Conservation (phyloP, 257 asterid genomes). For the Apocynum venetum region DNA sequence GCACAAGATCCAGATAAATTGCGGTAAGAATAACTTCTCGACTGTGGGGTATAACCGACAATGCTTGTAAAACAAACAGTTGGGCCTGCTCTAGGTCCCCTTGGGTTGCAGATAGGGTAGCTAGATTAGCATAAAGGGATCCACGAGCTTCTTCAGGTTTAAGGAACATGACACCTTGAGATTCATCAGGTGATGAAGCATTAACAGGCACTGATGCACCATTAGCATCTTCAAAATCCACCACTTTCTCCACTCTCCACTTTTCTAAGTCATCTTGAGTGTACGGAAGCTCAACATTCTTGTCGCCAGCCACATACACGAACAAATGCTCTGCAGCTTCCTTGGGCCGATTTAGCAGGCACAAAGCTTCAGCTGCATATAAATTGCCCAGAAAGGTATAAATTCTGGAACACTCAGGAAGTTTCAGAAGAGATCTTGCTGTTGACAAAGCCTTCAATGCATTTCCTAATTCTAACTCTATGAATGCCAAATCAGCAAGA, state of each 20-base stretch:
- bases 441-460: slow-evolving; percentile 55
- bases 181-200: slow-evolving; percentile 32
- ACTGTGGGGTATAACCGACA: slow-evolving; percentile 44
- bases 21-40: slow-evolving; percentile 62
- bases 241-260: slow-evolving; percentile 48
- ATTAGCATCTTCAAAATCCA: slow-evolving; percentile 53
- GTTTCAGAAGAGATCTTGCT: slow-evolving; percentile 57
- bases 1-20: slow-evolving; percentile 65
- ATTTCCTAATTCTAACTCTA: slow-evolving; percentile 65
- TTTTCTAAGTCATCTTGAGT: slow-evolving; percentile 62
- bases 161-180: slow-evolving; percentile 35
- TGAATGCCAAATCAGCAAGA: slow-evolving; percentile 72
- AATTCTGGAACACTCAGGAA: slow-evolving; percentile 47
- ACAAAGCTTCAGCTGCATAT: slow-evolving; percentile 86
- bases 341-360: slow-evolving; percentile 62
- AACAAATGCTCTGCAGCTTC: slow-evolving; percentile 73
- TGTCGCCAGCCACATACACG: slow-evolving; percentile 42
- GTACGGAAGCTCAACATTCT: slow-evolving; percentile 55
- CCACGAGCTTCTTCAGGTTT: slow-evolving; percentile 91
- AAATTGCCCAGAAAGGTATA: slow-evolving; percentile 55
- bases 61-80: slow-evolving; percentile 47
- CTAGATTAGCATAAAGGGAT: slow-evolving; percentile 49
- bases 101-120: slow-evolving; percentile 48
- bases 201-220: slow-evolving; percentile 24
- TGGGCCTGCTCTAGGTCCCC: slow-evolving; percentile 70